A percentile compares a stretch with the other conserved stretches of the same genome.
phyloP scores from a whole-genome alignment of 2,329 filamentous ascomycete species.

The Penicillium sp. region DNA sequence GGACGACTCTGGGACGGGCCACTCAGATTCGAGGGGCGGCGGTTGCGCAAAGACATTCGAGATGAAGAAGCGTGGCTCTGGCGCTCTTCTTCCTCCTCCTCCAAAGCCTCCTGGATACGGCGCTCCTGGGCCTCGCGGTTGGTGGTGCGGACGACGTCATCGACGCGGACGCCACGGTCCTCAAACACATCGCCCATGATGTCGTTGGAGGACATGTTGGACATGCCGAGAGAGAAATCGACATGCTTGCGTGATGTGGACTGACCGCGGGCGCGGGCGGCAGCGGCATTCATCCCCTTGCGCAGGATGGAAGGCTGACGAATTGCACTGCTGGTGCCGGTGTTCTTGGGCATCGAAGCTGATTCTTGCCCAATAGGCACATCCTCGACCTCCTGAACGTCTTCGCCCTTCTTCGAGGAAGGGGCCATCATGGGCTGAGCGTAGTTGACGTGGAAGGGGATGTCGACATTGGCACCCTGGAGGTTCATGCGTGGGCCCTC shows the following conservation, averaged over 20 bases:
- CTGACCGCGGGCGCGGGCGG: slow-evolving; percentile 56
- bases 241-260: slow-evolving; percentile 65
- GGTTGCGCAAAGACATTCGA: slow-evolving; percentile 11
- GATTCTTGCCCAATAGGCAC: slow-evolving; percentile 28
- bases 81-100: slow-evolving; percentile 37
- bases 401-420: slow-evolving; percentile 50
- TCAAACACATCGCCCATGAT: slow-evolving; percentile 67
- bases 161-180: slow-evolving; percentile 51
- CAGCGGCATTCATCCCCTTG: slow-evolving; percentile 47
- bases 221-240: slow-evolving; percentile 71
- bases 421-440: slow-evolving; percentile 50
- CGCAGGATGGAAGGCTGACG: slow-evolving; percentile 59
- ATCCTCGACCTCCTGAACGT: slow-evolving; percentile 44
- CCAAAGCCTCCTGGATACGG: slow-evolving; percentile 39
- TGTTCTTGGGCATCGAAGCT: slow-evolving; percentile 32
- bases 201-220: slow-evolving; percentile 59
- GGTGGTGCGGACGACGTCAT: slow-evolving; percentile 41
- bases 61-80: slow-evolving; percentile 31
- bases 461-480: slow-evolving; percentile 67
- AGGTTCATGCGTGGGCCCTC: slow-evolving; percentile 77
- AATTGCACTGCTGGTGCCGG: slow-evolving; percentile 30
- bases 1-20: slow-evolving; percentile 29
- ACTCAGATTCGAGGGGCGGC: slow-evolving; percentile 29
- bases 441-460: slow-evolving; percentile 66
- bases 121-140: slow-evolving; percentile 46